Conservation (phyloP, 768 basidiomycete genomes). For the Wakefieldia striispora region DNA sequence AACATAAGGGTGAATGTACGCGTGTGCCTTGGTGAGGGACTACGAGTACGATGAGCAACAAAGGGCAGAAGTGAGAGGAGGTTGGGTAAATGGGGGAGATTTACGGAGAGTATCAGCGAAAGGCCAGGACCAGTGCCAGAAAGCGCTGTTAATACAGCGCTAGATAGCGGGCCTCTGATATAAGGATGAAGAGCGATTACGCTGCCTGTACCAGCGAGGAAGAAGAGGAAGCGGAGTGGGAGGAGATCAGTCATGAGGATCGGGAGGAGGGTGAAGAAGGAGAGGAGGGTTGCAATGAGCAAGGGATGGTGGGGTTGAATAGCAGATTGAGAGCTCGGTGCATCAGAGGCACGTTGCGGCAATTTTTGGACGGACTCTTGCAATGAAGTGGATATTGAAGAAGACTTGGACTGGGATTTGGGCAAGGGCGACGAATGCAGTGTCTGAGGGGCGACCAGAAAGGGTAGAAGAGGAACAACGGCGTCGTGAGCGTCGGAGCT, state of each 20-base stretch:
- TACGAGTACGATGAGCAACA: background rate
- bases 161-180: conserved; percentile 2
- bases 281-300: conserved; percentile 38
- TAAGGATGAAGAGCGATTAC: conserved; percentile 15
- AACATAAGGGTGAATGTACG: conserved; percentile 15
- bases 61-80: background rate
- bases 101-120: conserved; percentile 13
- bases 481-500: conserved; percentile 65
- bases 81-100: conserved; percentile 6
- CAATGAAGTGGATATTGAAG: background rate
- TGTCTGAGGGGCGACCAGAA: conserved; percentile 43
- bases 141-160: background rate
- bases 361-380: conserved; percentile 18
- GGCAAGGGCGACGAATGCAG: conserved; percentile 51
- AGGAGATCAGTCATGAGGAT: conserved; percentile 40
- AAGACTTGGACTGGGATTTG: conserved; percentile 41
- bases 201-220: conserved; percentile 27
- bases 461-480: conserved; percentile 44
- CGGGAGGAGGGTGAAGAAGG: conserved; percentile 42
- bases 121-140: conserved; percentile 17
- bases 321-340: background rate
- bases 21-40: background rate
- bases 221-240: conserved; percentile 46
- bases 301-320: conserved; percentile 31
- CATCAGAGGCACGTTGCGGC: background rate